Evolutionary conservation across 2,329 filamentous ascomycete species (phyloP), one percentile per base, ranked within the genome.

Genomic region (Botrytis deweyae): DNA sequence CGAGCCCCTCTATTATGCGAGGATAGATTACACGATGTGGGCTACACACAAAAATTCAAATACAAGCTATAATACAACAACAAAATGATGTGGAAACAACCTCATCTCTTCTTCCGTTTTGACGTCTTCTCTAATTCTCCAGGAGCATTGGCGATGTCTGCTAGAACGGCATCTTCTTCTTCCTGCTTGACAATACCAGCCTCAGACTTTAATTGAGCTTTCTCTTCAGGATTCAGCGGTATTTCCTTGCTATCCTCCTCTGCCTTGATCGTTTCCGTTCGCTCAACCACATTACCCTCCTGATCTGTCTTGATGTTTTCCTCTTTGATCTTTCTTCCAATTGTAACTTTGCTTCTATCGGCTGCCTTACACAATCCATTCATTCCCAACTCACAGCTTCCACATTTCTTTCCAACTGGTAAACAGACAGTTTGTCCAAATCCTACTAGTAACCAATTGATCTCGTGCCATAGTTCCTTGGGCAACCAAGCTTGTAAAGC

Each of bases 371-470:
- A 99, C 74, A 98, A 82, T 5, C 93, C 93, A 46, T 86, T 86
- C 33, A 92, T 84, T 0, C 93, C 93, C 67, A 98, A 83, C 76
- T 92, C 92, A 83, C 96, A 99, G 67, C 96, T 91, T 29, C 93
- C 94, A 83, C 96, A 99, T 78, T 88, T 89, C 20, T 78, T 73
- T 0, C 90, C 90, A 2, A 92, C 87, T 10, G 91, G 90, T 75
- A 91, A 81, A 82, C 91, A 93, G 42, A 91, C 87, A 1, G 88
- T 92, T 83, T 93, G 91, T 1, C 91, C 91, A 75, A 92, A 86
- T 0, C 91, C 91, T n/a, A 93, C 91, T 25, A 93, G 83, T 76
- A 93, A 80, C 82, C 90, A 89, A 79, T 93, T 93, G 77, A 93
- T 93, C 78, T 92, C 90, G 82, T 91, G 89, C 91, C 91, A 93